These are phyloP conservation scores for Chloranthus sessilifolius DNA, from an alignment of 164 flowering plant genomes.

Conservation along the genomic window DNA sequence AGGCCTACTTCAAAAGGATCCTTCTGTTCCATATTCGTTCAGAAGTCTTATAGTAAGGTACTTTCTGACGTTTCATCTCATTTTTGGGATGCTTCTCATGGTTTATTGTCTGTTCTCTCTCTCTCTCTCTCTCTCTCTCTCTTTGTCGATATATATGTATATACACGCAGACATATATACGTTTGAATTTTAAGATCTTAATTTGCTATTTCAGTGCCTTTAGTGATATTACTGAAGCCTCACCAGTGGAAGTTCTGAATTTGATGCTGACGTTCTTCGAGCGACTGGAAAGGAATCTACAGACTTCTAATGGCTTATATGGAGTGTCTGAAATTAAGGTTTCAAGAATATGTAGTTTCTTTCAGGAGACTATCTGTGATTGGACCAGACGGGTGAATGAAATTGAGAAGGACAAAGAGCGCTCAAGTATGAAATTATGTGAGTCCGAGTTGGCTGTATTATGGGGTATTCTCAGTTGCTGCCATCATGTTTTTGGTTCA, in stretches of 20 bases:
- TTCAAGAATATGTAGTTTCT: conserved; percentile 25
- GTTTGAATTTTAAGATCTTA: not conserved
- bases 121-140: conserved; percentile 1
- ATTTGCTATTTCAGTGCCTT: conserved; percentile 43
- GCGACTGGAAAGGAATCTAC: conserved; percentile 26
- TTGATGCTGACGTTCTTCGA: conserved; percentile 51
- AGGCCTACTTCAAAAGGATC: conserved; percentile 52
- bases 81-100: not conserved
- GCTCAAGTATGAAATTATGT: conserved; percentile 17
- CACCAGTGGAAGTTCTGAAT: conserved; percentile 48
- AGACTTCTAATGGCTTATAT: conserved; percentile 16
- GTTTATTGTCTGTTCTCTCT: not conserved
- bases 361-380: conserved; percentile 21
- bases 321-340: conserved; percentile 24
- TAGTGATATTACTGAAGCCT: conserved; percentile 39
- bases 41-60: conserved; percentile 57
- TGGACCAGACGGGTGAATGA: conserved; percentile 38
- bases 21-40: conserved; percentile 33
- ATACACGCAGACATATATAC: too few relatives aligned
- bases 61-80: not conserved
- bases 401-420: conserved; percentile 11
- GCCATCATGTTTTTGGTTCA: conserved; percentile 29
- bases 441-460: conserved; percentile 45
- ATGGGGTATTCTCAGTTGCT: conserved; percentile 70
- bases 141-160: too few relatives aligned